Percentiles rank a stretch among this genome's conserved stretches.
Evolutionary conservation across 176 grass and related monocot species (phyloP).

Genomic region (Triticum dicoccoides): DNA sequence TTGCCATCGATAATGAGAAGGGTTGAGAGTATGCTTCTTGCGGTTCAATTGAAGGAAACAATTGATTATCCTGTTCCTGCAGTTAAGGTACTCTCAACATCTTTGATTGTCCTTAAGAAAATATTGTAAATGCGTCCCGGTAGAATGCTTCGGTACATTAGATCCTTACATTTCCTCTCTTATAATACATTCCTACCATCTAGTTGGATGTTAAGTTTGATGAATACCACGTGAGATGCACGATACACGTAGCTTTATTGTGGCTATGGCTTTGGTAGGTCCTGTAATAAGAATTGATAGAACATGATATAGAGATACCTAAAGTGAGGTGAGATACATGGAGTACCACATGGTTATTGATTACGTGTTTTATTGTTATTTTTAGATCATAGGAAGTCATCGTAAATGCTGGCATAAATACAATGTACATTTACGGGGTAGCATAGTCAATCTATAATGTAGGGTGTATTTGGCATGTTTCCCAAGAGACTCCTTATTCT

Average conservation of each 20-base stretch:
- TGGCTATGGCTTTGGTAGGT: constrained; percentile 2
- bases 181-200: neutral
- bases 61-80: constrained; percentile 90
- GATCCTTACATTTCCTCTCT: neutral
- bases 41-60: constrained; percentile 90
- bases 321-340: neutral
- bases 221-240: constrained; percentile 14
- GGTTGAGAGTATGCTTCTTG: constrained; percentile 98
- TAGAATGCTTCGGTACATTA: neutral
- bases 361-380: neutral
- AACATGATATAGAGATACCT: neutral
- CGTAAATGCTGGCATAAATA: neutral
- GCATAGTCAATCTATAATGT: neutral
- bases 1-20: constrained; percentile 98
- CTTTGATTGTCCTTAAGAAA: neutral
- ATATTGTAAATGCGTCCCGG: neutral
- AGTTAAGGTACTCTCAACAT: constrained; percentile 52
- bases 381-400: neutral
- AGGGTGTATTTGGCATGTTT: neutral
- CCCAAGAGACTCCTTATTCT: neutral
- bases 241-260: neutral
- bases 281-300: neutral
- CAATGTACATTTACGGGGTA: neutral
- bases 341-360: neutral
- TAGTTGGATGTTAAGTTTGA: constrained; percentile 19